phyloP scores from a whole-genome alignment of 73 alveolate species.

The Urostyla sp. region DNA sequence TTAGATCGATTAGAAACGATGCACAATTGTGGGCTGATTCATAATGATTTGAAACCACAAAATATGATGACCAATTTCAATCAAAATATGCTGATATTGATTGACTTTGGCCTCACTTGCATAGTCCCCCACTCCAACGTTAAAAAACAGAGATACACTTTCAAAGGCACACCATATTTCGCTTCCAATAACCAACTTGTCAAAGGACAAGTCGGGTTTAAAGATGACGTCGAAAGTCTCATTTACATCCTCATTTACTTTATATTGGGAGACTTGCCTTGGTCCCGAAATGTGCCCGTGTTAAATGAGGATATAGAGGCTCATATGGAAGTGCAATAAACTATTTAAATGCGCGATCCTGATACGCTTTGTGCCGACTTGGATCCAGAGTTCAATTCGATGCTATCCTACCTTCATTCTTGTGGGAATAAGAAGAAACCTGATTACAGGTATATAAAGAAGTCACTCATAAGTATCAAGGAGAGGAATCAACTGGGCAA shows the following conservation, averaged over 20 bases:
- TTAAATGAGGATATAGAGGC: conserved; percentile 35
- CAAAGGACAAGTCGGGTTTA: conserved; percentile 31
- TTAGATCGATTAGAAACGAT: conserved; percentile 54
- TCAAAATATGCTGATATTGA: background rate
- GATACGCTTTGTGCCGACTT: conserved; percentile 27
- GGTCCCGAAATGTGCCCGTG: conserved; percentile 51
- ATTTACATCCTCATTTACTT: conserved; percentile 52
- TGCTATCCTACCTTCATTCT: conserved; percentile 10
- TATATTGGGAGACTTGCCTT: conserved; percentile 54
- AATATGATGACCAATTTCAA: conserved; percentile 48
- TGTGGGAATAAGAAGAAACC: conserved; percentile 6
- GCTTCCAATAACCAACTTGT: conserved; percentile 43
- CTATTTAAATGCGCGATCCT: conserved; percentile 18
- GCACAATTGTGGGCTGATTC: conserved; percentile 59
- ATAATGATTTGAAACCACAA: conserved; percentile 61
- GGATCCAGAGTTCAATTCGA: conserved; percentile 22
- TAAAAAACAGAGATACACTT: conserved; percentile 2
- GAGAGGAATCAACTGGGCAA: conserved; percentile 4
- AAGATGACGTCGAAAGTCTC: conserved; percentile 64
- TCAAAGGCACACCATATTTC: conserved; percentile 53
- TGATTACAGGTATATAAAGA: conserved; percentile 34
- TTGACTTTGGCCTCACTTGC: conserved; percentile 60
- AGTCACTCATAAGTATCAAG: background rate
- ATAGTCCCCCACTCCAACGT: background rate
- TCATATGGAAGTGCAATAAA: conserved; percentile 8